phyloP scores from a whole-genome alignment of 1,139 yeast genomes.

The Hyphopichia fennica region DNA sequence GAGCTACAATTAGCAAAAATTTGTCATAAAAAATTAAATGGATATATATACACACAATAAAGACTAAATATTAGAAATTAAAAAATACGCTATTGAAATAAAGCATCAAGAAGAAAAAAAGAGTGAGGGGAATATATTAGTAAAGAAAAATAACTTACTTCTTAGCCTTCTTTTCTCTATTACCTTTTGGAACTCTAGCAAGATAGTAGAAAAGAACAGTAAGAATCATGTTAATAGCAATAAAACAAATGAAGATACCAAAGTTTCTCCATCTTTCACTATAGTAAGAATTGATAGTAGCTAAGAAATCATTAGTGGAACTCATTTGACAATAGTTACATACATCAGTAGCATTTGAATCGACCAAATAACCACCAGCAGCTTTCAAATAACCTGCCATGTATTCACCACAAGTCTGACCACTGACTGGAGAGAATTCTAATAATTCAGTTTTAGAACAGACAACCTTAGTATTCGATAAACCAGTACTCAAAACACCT shows the following conservation, averaged over 20 bases:
- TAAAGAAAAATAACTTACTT: slow-evolving; percentile 3
- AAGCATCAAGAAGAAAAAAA: background rate
- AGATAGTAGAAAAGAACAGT: slow-evolving; percentile 67
- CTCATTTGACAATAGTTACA: slow-evolving; percentile 55
- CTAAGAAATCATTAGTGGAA: slow-evolving; percentile 53
- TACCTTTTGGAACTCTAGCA: slow-evolving; percentile 69
- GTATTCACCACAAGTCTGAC: slow-evolving; percentile 55
- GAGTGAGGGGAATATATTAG: background rate
- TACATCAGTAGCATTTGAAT: slow-evolving; percentile 38
- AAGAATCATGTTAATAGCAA: slow-evolving; percentile 51
- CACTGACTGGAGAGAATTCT: slow-evolving; percentile 39
- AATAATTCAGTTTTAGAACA: slow-evolving; percentile 30
- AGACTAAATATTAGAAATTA: background rate
- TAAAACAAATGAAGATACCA: slow-evolving; percentile 54
- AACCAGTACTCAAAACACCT: slow-evolving; percentile 34
- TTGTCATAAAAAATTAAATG: too few relatives aligned
- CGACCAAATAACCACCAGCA: slow-evolving; percentile 53
- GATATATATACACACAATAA: background rate
- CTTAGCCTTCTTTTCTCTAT: slow-evolving; percentile 19
- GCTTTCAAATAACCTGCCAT: slow-evolving; percentile 41
- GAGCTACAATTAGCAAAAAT: too few relatives aligned
- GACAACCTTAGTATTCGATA: slow-evolving; percentile 48
- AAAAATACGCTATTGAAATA: background rate
- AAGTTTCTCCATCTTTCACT: slow-evolving; percentile 66
- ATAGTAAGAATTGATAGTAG: slow-evolving; percentile 39